Evolutionary conservation across 2,329 filamentous ascomycete species (phyloP), one percentile per base, ranked within the genome.

Genomic region (Gaeumannomyces tritici): DNA sequence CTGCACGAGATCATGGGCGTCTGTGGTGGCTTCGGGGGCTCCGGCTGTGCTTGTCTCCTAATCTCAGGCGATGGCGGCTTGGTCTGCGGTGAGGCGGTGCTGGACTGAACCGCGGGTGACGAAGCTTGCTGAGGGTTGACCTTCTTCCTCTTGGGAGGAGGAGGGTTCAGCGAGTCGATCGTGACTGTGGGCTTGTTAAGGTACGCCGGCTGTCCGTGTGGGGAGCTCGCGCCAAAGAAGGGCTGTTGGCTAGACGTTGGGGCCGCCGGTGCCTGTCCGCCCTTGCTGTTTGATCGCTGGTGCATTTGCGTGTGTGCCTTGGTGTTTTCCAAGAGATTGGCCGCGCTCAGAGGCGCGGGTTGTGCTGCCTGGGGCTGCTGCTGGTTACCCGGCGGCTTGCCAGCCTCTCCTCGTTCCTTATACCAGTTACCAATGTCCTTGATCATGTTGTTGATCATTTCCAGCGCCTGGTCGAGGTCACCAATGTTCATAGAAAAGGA

Each of bases 171-270:
- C 61, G 82, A 81, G 0, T 79, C 77, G 62, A 77, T 75, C 47
- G 83, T 83, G 35, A 86, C 72, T 60, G 79, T 75, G 2, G 79
- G 75, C 69, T 78, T 81, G 69, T 73, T 76, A 57, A 81, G 79
- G 65, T 85, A 86, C 8, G 75, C 77, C 2, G 85, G 85, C 63
- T 83, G 80, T 15, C 84, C 85, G 65, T 85, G 82, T 35, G 85
- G 85, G 7, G 85, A 86, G 11, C 77, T 74, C 24, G 77, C 80
- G 15, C 80, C 80, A 63, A 87, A 79, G 70, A 85, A 85, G 0
- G 84, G 84, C 21, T 83, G 80, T 65, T 85, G 82, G 18, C 79
- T 69, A 1, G 80, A 80, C 0, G 82, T 87, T 21, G 85, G 84
- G 12, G 85, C 83, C 15, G 82, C 77, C 4, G 84, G 83, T 0